Base-by-base conservation (phyloP, 2,329 filamentous ascomycete species). In the Aspergillus sp. region DNA sequence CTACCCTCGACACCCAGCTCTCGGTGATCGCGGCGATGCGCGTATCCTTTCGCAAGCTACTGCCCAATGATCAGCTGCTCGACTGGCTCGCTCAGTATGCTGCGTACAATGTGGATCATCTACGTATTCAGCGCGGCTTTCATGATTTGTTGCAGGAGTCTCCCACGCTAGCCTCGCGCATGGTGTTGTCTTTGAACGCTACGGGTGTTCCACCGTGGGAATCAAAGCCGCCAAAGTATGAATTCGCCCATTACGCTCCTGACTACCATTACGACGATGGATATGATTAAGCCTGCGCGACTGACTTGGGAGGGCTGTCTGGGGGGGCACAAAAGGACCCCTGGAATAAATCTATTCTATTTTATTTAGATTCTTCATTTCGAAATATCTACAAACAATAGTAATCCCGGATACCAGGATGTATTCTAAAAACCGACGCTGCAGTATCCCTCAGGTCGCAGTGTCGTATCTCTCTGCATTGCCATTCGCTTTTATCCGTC, bases 11-110 rank as follows among this genome's bases (percentile, higher is more conserved):
- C 20, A 51, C 15, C 19, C 52, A 56, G 34, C 48, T 51, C n/a
- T 48, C 52, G 3, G 41, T 56, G 5, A 40, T 53, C n/a, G 34
- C 34, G 33, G 15, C 20, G 9, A 27, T 59, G 30, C 48, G 44
- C 11, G 20, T 52, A 1, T 22, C 42, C 11, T 56, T 56, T 50
- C 19, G 13, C 34, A 47, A 34, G 17, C 17, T 59, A 5, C 12
- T 39, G 12, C 9, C 30, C 6, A 13, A 50, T 12, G 53, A 59
- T 33, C 33, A 11, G 19, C 37, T 56, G 4, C 22, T 53, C n/a
- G 52, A 59, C 40, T 59, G 48, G 57, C 48, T 59, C 17, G 57
- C 53, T 39, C 48, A 59, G 12, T 56, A 59, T 40, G 48, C 53
- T 5, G 24, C 57, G 20, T 56, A 59, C 37, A 42, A 34, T 33